phyloP scores from a whole-genome alignment of 306 rosid species.

The Quercus gilva region DNA sequence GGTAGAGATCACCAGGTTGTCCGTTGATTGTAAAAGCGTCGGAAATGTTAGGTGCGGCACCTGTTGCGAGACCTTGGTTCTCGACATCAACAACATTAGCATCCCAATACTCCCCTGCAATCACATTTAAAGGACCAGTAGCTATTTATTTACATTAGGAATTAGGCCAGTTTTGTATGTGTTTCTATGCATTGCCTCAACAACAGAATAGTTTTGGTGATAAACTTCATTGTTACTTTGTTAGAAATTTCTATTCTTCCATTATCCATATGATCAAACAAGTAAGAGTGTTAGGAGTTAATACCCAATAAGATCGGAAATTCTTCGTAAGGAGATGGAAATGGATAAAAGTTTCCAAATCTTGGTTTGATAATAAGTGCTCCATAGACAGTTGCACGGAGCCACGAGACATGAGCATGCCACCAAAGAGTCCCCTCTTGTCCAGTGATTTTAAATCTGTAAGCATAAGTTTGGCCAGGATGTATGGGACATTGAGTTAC shows the following conservation, averaged over 20 bases:
- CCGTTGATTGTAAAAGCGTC: slow-evolving; percentile 69
- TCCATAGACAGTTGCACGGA: slow-evolving; percentile 63
- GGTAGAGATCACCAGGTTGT: slow-evolving; percentile 50
- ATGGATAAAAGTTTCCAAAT: slow-evolving; percentile 29
- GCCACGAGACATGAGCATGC: slow-evolving; percentile 61
- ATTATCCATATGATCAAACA: too few species aligned
- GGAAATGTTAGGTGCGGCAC: slow-evolving; percentile 22
- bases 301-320: slow-evolving; percentile 55
- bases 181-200: too few species aligned
- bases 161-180: neutral
- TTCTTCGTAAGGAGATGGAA: slow-evolving; percentile 39
- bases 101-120: slow-evolving; percentile 80
- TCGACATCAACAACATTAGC: slow-evolving; percentile 46
- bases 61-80: slow-evolving; percentile 16
- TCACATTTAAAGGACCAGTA: neutral
- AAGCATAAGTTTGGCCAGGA: slow-evolving; percentile 36
- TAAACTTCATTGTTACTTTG: too few species aligned
- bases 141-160: too few species aligned
- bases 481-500: slow-evolving; percentile 71
- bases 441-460: slow-evolving; percentile 45
- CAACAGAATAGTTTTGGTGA: too few species aligned
- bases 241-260: too few species aligned
- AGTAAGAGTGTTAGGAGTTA: too few species aligned
- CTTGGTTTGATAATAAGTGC: slow-evolving; percentile 58
- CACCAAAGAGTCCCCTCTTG: slow-evolving; percentile 89